These are phyloP conservation scores for Paramecium tetraurelia DNA, from an alignment of 73 alveolate genomes.

Conservation along the genomic window DNA sequence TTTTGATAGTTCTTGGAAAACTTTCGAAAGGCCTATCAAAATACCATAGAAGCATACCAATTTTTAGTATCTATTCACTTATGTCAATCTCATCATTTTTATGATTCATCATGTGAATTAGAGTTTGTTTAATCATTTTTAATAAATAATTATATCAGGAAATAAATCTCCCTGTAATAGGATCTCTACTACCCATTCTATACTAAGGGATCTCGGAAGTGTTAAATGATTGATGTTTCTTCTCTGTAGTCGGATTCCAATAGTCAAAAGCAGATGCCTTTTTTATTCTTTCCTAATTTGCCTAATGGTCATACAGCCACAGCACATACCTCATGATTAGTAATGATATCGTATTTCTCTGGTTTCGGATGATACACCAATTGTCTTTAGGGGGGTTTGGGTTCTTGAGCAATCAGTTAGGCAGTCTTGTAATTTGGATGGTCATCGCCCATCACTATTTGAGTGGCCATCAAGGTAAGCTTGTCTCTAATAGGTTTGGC, in stretches of 20 bases:
- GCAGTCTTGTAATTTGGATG: not conserved
- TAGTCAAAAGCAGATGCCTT: constrained; percentile 20
- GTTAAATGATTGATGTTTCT: not conserved
- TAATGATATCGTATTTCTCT: constrained; percentile 22
- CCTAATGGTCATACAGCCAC: not conserved
- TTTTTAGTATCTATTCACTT: not conserved
- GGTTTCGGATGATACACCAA: constrained; percentile 39
- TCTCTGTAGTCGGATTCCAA: constrained; percentile 5
- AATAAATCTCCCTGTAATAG: constrained; percentile 7
- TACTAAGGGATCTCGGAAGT: not conserved
- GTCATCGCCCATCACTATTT: constrained; percentile 29
- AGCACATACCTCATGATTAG: not conserved
- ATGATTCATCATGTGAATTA: not conserved
- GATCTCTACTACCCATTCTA: constrained; percentile 37
- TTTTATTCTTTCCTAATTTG: not conserved
- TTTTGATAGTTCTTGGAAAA: not conserved
- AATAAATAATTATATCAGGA: not conserved
- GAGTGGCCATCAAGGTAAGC: not conserved
- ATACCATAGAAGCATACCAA: not conserved
- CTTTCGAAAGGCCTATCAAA: not conserved
- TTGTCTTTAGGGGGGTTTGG: not conserved
- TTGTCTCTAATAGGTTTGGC: constrained; percentile 23
- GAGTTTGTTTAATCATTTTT: constrained; percentile 3
- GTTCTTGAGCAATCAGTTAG: not conserved
- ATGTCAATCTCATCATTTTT: not conserved